Percentiles rank a stretch among this genome's conserved stretches.
phyloP scores from a whole-genome alignment of 768 basidiomycete genomes.

The Sporobolomyces pararoseus region DNA sequence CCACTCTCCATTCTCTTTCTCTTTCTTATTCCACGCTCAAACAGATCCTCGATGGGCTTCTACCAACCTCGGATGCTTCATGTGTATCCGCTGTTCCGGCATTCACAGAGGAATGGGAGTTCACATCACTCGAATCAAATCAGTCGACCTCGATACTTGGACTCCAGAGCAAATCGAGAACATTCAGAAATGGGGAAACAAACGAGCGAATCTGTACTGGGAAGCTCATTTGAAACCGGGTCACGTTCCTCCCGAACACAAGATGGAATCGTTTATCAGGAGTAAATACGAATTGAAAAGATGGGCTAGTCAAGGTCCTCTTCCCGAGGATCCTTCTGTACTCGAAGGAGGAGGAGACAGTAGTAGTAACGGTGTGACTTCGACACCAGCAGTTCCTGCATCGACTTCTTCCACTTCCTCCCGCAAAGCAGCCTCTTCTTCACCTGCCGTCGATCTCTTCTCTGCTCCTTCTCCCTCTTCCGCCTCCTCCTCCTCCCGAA shows the following conservation, averaged over 20 bases:
- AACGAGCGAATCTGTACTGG: conserved; percentile 90
- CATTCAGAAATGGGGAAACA: conserved; percentile 92
- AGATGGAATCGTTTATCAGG: conserved; percentile 95
- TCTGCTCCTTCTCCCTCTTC: conserved; percentile 22
- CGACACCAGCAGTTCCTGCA: conserved; percentile 32
- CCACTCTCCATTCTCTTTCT: not conserved
- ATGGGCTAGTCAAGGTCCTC: conserved; percentile 89
- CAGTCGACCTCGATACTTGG: conserved; percentile 96
- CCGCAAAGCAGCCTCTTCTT: conserved; percentile 13
- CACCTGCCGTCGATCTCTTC: conserved; percentile 39
- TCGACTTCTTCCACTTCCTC: conserved; percentile 46
- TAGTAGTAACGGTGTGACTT: not conserved
- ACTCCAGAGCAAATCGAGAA: conserved; percentile 90
- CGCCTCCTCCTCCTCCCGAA: conserved; percentile 11
- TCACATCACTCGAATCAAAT: conserved; percentile 92
- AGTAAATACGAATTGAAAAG: conserved; percentile 90
- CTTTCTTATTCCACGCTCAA: conserved; percentile 1
- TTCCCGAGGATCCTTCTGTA: conserved; percentile 71
- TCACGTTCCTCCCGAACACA: conserved; percentile 90
- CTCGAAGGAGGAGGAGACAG: conserved; percentile 59
- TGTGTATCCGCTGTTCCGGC: conserved; percentile 96
- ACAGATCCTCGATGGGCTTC: conserved; percentile 96
- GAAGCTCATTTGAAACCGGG: conserved; percentile 89
- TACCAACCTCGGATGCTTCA: conserved; percentile 93
- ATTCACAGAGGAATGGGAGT: conserved; percentile 98